Base-by-base conservation (phyloP, 345 rosid species). In the Arabis hirsuta region DNA sequence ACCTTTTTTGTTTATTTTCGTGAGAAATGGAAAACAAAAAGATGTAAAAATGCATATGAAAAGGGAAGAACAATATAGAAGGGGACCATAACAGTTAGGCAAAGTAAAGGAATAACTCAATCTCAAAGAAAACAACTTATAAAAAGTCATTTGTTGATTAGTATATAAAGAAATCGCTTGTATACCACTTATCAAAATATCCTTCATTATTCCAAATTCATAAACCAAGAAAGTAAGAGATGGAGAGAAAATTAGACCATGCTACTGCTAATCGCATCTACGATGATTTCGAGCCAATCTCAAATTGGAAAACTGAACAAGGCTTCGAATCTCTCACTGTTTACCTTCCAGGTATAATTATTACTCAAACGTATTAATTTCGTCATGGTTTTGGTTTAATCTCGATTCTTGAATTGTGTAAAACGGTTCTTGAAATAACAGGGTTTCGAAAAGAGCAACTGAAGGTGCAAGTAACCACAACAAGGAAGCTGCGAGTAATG, bases 361-460 rank as follows among this genome's bases (percentile, higher is more conserved):
- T 74, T 43, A 14, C 51, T 55, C 41, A 64, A 36, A 41, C 14
- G 1, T 22, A 22, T 22, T 22, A 22, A 22, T 64, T n/a, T 56
- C 1, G 3, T 36, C 10, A 6, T 32, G 19, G 12, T 26, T 14
- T 51, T 45, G 26, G 29, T 32, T 32, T 48, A 7, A 0, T 27
- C 9, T 0, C 1, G 16, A 46, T 76, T 44, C 13, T 43, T 65
- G 20, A 48, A 32, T 32, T 72, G 32, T 45, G 14, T 27, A 3
- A 19, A 48, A 44, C 41, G 48, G 50, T 67, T 67, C 20, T 67
- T 77, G 50, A 47, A 62, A 22, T 14, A 32, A 42, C 51, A 81
- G 84, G 82, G 22, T 81, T 78, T 63, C 75, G 5, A 50, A 81
- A 67, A 65, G 84, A 81, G 64, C 80, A 81, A 12, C 76, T 81